Conservation (phyloP, 352 stramenopile species). For the Phytopythium mirpurense region DNA sequence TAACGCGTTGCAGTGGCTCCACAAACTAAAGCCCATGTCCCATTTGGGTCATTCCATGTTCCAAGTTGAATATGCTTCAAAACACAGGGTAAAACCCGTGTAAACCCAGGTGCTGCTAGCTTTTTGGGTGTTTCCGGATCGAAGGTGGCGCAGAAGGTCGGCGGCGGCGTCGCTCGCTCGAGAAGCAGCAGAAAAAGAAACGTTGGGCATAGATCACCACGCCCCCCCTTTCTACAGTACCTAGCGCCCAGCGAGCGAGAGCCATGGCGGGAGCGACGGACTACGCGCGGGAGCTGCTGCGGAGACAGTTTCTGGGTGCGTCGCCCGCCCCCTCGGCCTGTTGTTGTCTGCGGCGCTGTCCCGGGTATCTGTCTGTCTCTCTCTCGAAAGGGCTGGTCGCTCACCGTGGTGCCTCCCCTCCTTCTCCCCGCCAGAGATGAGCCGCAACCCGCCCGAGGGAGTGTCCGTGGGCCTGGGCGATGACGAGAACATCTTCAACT, state of each 20-base stretch:
- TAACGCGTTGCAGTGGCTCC: no score
- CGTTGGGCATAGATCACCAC: neutral
- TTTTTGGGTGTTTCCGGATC: neutral
- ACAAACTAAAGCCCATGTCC: no score
- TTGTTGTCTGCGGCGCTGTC: neutral
- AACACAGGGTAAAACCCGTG: neutral
- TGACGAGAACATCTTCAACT: conserved; percentile 98
- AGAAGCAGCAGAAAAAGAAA: conserved; percentile 2
- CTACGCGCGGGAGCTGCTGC: conserved; percentile 78
- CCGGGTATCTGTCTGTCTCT: no score
- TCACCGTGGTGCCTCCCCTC: no score
- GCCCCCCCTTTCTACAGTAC: neutral
- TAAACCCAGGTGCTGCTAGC: neutral
- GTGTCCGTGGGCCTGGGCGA: conserved; percentile 97
- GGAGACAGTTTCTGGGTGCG: conserved; percentile 77
- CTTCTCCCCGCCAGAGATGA: conserved; percentile 87
- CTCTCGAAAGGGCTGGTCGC: no score
- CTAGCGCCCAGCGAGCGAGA: no score
- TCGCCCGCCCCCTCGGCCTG: neutral
- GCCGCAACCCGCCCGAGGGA: conserved; percentile 97
- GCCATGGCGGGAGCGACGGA: conserved; percentile 41
- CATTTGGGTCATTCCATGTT: no score
- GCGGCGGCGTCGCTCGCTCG: neutral
- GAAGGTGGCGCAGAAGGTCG: conserved; percentile 1
- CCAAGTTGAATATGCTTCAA: no score